phyloP scores from a whole-genome alignment of 2,329 filamentous ascomycete species.

The Chrysosporium queenslandicum region DNA sequence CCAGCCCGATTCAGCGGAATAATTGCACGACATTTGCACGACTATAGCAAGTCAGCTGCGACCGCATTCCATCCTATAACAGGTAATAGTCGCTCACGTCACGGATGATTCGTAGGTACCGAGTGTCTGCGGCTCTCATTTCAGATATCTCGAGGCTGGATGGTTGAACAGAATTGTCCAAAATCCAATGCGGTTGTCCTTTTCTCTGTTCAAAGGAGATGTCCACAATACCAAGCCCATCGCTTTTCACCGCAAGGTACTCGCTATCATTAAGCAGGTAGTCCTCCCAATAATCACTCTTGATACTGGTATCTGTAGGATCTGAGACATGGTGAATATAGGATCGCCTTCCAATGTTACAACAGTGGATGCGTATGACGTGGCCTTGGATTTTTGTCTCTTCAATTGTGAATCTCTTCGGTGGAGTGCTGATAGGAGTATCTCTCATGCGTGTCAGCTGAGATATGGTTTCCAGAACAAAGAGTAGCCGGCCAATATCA shows the following conservation, averaged over 20 bases:
- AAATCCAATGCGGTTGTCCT: constrained; percentile 5
- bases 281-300: background rate
- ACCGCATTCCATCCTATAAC: background rate
- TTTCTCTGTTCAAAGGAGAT: background rate
- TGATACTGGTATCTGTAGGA: constrained; percentile 23
- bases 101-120: background rate
- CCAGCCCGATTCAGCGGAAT: constrained; percentile 1
- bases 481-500: background rate
- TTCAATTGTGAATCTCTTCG: background rate
- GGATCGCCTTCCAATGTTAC: background rate
- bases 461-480: constrained; percentile 13
- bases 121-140: background rate
- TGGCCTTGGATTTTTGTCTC: background rate
- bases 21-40: constrained; percentile 10
- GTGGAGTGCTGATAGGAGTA: background rate
- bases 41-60: background rate
- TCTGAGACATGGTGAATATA: constrained; percentile 17
- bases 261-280: constrained; percentile 8
- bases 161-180: background rate
- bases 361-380: constrained; percentile 7
- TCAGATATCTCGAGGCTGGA: background rate
- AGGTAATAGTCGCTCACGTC: constrained; percentile 3
- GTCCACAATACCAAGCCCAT: background rate
- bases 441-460: background rate
- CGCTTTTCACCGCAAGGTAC: constrained; percentile 8